Evolutionary conservation across 2,329 filamentous ascomycete species (phyloP), one percentile per base, ranked within the genome.

Genomic region (Ophiognomonia clavigignenti-juglandacearum): DNA sequence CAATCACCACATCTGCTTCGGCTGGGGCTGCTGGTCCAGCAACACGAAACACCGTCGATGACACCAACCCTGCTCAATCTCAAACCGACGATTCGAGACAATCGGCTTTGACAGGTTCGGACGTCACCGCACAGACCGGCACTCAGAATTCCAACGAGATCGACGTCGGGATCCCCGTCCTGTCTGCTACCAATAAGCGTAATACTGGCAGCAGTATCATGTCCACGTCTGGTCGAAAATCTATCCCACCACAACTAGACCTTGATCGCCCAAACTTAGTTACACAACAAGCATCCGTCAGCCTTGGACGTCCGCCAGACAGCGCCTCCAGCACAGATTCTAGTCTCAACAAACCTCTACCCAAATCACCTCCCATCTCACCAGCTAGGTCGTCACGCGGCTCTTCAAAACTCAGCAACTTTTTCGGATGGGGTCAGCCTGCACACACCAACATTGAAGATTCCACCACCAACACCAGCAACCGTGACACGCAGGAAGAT

Each of bases 341-440:
- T 62, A 56, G 73, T 53, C 68, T 74, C 35, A 74, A 78, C 61
- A 80, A 78, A 54, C 74, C 74, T 22, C 59, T 78, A 4, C 76
- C 77, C 9, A 78, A 70, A 53, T 80, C 77, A 7, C 77, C 78
- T 45, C 75, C 76, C 10, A 78, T 70, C 53, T 80, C 77, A 6
- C 77, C 77, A 45, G 75, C 75, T 11, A 78, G 69, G 53, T 80
- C 77, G 6, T 77, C 78, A 49, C 61, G 14, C 29, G 39, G 62
- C 54, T 64, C 76, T 46, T 62, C 76, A 59, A 63, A 72, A 52
- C 67, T 80, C 53, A 72, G 72, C 44, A 68, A 64, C 24, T 70
- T 79, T 55, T 80, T 81, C 57, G 73, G 71, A 56, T 81, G 78
- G 78, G 66, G 67, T 44, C 64, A n/a, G n/a, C n/a, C n/a, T n/a